Conservation (phyloP, 2,329 filamentous ascomycete genomes). For the Aphanocladium album region DNA sequence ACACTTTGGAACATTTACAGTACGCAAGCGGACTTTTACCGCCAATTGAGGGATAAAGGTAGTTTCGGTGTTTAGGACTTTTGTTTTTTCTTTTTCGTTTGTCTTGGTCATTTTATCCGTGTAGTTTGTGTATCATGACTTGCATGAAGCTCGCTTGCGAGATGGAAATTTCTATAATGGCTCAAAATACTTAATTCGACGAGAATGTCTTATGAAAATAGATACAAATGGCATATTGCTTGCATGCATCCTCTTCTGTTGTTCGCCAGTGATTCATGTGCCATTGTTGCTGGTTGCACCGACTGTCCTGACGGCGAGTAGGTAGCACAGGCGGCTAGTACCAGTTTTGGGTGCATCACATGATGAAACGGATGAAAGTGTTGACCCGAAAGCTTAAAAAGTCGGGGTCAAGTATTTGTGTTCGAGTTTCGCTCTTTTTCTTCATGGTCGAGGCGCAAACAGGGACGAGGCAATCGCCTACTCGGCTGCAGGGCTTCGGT, state of each 20-base stretch:
- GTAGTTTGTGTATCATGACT: slow-evolving; percentile 14
- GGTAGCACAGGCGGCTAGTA: no score
- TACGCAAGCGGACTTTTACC: slow-evolving; percentile 26
- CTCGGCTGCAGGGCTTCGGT: no score
- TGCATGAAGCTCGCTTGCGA: slow-evolving; percentile 11
- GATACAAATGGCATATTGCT: slow-evolving; percentile 8
- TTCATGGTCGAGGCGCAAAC: no score
- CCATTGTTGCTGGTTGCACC: no score
- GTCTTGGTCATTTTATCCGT: slow-evolving; percentile 4
- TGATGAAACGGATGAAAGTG: no score
- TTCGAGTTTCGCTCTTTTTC: no score
- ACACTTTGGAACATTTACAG: slow-evolving; percentile 22
- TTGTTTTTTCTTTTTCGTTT: slow-evolving; percentile 1
- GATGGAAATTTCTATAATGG: slow-evolving; percentile 13
- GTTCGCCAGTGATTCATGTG: background rate
- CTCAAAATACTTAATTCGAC: slow-evolving; percentile 14
- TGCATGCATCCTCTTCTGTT: background rate
- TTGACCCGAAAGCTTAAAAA: no score
- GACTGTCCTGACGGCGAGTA: no score
- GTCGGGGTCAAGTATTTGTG: no score
- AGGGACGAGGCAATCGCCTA: no score
- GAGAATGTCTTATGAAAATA: slow-evolving; percentile 13
- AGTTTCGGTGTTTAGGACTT: slow-evolving; percentile 10
- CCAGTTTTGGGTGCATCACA: no score
- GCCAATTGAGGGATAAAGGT: slow-evolving; percentile 26